Percentiles rank a stretch among this genome's conserved stretches.
phyloP scores from a whole-genome alignment of 2,329 filamentous ascomycete genomes.

The Monosporascus cannonballus region DNA sequence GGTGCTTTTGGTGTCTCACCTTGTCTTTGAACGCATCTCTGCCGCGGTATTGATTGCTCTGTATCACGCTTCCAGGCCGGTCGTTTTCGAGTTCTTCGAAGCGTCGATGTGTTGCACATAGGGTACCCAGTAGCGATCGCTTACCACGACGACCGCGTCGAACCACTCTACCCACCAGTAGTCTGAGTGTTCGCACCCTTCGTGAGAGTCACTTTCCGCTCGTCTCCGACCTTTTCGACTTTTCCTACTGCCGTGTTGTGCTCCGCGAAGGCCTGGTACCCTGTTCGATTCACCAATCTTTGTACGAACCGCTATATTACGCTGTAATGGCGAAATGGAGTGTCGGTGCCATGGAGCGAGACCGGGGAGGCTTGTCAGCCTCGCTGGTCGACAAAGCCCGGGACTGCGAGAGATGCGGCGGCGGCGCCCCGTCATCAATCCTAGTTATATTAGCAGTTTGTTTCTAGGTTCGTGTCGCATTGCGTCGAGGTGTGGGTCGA shows the following conservation, averaged over 20 bases:
- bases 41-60: constrained; percentile 49
- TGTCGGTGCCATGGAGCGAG: constrained; percentile 45
- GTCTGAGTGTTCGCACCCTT: constrained; percentile 32
- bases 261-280: constrained; percentile 45
- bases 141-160: constrained; percentile 55
- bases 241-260: constrained; percentile 58
- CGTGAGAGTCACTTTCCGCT: constrained; percentile 50
- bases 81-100: constrained; percentile 39
- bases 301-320: constrained; percentile 51
- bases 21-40: constrained; percentile 38
- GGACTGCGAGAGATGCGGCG: constrained; percentile 38
- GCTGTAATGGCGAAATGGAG: constrained; percentile 57
- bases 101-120: constrained; percentile 40
- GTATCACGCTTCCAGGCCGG: constrained; percentile 43
- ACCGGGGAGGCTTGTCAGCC: constrained; percentile 41
- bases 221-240: constrained; percentile 40
- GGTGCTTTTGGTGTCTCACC: constrained; percentile 24
- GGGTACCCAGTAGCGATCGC: constrained; percentile 54
- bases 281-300: constrained; percentile 42
- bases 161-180: constrained; percentile 60
- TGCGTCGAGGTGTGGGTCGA: no score
- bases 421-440: constrained; percentile 33
- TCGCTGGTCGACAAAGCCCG: constrained; percentile 39
- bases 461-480: no score
- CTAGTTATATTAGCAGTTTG: constrained; percentile 18